Evolutionary conservation across 805 yeast genomes (phyloP), one percentile per base, ranked within the genome.

Genomic region (Cyberlindnera saturnus): DNA sequence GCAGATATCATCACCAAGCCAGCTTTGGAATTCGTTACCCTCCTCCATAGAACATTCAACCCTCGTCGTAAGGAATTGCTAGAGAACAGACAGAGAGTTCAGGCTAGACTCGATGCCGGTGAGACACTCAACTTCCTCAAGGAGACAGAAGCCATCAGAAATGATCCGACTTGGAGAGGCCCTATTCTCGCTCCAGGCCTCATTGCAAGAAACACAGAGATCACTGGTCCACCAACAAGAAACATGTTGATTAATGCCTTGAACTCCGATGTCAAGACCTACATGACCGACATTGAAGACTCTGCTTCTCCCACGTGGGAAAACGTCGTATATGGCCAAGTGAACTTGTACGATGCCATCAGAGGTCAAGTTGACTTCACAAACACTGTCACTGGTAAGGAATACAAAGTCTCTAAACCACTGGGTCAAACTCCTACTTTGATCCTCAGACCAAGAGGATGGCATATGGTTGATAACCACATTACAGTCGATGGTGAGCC

Each of bases 231-330:
- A 17, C 87, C 91, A 49, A 40, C 55, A 19, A 75, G 93, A 46
- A 84, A 85, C 57, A 85, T 85, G 95, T 75, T 85, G 50, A 81
- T 85, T 57, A 85, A 84, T 61, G 93, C 93, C 5, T 72, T 85
- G 58, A 85, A 85, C 66, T 79, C 90, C 0, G 74, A 75, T 39
- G 93, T 85, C 29, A 82, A 82, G 53, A 84, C 93, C 32, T 85
- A 85, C 60, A 85, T 85, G 93, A 80, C 88, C 26, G 95, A 85
- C 66, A 82, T 85, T 53, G 95, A 85, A 62, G 91, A 85, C 62
- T 82, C 90, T n/a, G 77, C 83, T 55, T 77, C 91, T 17, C 93
- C 93, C 54, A 84, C 93, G n/a, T 85, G 91, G 91, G 69, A 67
- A 50, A 83, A 82, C 64, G 71, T 82, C 69, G 74, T 84, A 40